These are phyloP conservation scores for Diaporthe helianthi DNA, from an alignment of 2,329 filamentous ascomycete genomes.

Conservation along the genomic window DNA sequence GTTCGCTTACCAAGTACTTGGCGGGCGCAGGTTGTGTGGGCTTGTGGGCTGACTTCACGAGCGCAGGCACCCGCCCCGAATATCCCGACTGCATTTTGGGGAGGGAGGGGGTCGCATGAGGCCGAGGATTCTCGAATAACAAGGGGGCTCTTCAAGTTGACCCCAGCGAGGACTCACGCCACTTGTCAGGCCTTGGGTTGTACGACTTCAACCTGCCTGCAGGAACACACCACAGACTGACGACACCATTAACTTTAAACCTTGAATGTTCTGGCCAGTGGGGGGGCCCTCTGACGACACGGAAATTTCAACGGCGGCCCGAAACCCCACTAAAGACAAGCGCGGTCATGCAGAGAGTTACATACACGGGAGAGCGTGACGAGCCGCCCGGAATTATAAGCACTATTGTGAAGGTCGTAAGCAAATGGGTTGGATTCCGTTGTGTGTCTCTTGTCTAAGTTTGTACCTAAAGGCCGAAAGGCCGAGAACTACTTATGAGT, in stretches of 20 bases:
- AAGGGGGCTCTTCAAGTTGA: slow-evolving; percentile 12
- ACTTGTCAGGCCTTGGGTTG: not conserved
- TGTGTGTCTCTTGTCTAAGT: too few relatives aligned
- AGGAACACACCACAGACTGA: slow-evolving; percentile 3
- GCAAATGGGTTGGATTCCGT: too few relatives aligned
- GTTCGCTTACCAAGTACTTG: slow-evolving; percentile 2
- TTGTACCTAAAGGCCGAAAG: too few relatives aligned
- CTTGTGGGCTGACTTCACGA: not conserved
- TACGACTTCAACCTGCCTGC: not conserved
- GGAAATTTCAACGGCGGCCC: slow-evolving; percentile 8
- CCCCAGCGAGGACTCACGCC: slow-evolving; percentile 5
- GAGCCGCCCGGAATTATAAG: slow-evolving; percentile 4
- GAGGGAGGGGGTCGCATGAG: not conserved
- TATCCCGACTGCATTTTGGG: not conserved
- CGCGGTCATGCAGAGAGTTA: not conserved
- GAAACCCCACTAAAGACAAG: slow-evolving; percentile 16
- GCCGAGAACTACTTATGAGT: too few relatives aligned
- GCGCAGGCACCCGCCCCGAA: not conserved
- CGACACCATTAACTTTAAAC: too few relatives aligned
- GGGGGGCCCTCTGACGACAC: not conserved
- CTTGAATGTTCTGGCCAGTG: not conserved
- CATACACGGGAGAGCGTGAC: slow-evolving; percentile 5
- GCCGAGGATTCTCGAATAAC: not conserved
- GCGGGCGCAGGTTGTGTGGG: not conserved
- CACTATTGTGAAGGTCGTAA: too few relatives aligned